A percentile compares a stretch with the other conserved stretches of the same genome.
phyloP scores from a whole-genome alignment of 2,329 filamentous ascomycete species.

The Xylaria digitata region DNA sequence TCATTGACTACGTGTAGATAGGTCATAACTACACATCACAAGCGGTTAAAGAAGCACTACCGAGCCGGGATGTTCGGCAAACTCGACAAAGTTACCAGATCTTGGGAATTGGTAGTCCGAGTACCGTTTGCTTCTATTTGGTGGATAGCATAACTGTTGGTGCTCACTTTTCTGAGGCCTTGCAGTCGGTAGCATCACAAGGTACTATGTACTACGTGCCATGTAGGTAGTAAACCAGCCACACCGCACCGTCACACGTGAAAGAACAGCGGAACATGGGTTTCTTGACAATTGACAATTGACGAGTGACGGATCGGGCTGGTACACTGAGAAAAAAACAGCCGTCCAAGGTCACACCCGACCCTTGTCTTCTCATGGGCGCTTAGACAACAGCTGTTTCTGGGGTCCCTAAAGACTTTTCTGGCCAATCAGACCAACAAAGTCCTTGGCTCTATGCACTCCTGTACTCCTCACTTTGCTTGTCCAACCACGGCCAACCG shows the following conservation, averaged over 20 bases:
- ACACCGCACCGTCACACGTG: conserved; percentile 27
- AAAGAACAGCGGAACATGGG: conserved; percentile 22
- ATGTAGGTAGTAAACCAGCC: too few species aligned
- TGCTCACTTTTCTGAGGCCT: conserved; percentile 36
- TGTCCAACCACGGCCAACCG: conserved; percentile 48
- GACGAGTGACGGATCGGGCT: conserved; percentile 43
- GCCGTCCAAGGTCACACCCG: conserved; percentile 43
- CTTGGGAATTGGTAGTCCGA: conserved; percentile 35
- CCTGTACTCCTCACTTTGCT: conserved; percentile 44
- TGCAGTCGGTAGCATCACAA: conserved; percentile 26
- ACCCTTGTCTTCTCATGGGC: conserved; percentile 46
- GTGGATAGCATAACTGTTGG: conserved; percentile 24
- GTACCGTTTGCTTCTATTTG: conserved; percentile 35
- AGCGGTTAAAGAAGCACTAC: conserved; percentile 12
- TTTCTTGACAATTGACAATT: conserved; percentile 8
- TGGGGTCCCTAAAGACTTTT: conserved; percentile 40
- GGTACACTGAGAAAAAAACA: conserved; percentile 30
- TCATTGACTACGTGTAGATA: conserved; percentile 1
- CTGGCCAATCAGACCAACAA: conserved; percentile 43
- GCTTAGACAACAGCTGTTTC: conserved; percentile 49
- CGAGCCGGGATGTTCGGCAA: conserved; percentile 23
- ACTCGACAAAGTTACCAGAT: conserved; percentile 27
- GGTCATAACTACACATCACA: conserved; percentile 25
- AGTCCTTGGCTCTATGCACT: conserved; percentile 41
- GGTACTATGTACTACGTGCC: too few species aligned